Conservation (phyloP, 352 stramenopile genomes). For the Pythium sukuiense region DNA sequence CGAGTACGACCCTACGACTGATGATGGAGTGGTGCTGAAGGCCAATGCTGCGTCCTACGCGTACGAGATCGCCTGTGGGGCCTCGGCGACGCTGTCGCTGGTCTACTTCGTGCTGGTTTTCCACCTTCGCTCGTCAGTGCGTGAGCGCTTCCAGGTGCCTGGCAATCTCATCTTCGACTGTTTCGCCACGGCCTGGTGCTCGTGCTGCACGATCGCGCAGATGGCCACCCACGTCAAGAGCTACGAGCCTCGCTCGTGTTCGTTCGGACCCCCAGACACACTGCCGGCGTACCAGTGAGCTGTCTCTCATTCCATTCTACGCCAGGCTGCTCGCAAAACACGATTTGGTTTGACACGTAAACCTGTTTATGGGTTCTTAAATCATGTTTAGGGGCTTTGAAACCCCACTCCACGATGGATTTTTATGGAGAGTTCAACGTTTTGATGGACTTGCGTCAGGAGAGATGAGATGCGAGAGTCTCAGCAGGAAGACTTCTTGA, state of each 20-base stretch:
- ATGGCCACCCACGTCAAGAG: conserved; percentile 53
- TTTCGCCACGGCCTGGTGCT: conserved; percentile 30
- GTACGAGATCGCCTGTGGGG: neutral
- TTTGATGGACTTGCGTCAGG: neutral
- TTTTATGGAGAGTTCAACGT: neutral
- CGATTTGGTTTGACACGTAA: neutral
- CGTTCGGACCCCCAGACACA: conserved; percentile 36
- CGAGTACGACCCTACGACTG: neutral
- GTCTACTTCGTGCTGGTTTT: conserved; percentile 8
- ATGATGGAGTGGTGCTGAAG: neutral
- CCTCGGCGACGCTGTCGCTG: conserved; percentile 5
- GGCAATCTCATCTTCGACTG: conserved; percentile 7
- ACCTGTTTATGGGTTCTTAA: neutral
- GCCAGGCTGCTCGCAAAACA: neutral
- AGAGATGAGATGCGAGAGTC: neutral
- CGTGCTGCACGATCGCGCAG: conserved; percentile 33
- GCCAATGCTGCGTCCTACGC: neutral
- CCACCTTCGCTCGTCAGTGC: conserved; percentile 11
- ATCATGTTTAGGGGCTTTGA: neutral
- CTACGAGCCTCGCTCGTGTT: conserved; percentile 41
- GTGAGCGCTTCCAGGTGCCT: conserved; percentile 17
- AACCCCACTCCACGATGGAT: neutral
- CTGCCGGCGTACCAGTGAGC: conserved; percentile 35
- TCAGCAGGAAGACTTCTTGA: neutral
- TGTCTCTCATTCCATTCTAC: neutral